phyloP scores from a whole-genome alignment of 176 grass and related monocot species.

The Carex pumila region DNA sequence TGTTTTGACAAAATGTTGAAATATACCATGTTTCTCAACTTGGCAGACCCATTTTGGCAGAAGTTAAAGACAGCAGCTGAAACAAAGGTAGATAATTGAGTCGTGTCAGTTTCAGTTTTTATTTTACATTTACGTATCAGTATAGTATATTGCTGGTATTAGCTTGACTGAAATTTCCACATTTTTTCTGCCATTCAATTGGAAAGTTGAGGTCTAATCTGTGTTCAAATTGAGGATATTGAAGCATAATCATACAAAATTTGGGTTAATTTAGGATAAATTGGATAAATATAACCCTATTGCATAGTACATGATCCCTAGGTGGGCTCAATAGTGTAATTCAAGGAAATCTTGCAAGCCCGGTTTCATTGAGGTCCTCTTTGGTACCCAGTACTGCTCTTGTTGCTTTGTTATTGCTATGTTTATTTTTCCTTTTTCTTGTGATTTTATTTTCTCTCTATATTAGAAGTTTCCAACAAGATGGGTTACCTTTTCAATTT shows the following conservation, averaged over 20 bases:
- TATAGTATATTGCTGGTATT: background rate
- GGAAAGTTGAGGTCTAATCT: background rate
- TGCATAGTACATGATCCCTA: background rate
- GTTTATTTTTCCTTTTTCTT: background rate
- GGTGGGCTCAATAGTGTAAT: background rate
- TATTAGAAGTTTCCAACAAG: background rate
- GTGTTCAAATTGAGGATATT: background rate
- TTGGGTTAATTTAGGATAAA: background rate
- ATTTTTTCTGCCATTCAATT: background rate
- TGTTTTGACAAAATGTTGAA: conserved; percentile 9
- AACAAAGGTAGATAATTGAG: conserved; percentile 43
- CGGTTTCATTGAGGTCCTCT: background rate
- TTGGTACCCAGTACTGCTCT: background rate
- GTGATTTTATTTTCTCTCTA: background rate
- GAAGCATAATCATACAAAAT: background rate
- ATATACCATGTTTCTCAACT: conserved; percentile 20
- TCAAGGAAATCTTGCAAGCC: background rate
- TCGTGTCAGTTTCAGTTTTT: background rate
- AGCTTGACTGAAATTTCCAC: background rate
- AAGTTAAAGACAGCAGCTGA: conserved; percentile 72
- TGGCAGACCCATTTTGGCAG: conserved; percentile 54
- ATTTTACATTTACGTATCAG: background rate
- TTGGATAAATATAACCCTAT: background rate
- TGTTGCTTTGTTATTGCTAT: background rate
- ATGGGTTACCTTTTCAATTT: background rate